Conservation (phyloP, 768 basidiomycete genomes). For the Leccinum boreale region DNA sequence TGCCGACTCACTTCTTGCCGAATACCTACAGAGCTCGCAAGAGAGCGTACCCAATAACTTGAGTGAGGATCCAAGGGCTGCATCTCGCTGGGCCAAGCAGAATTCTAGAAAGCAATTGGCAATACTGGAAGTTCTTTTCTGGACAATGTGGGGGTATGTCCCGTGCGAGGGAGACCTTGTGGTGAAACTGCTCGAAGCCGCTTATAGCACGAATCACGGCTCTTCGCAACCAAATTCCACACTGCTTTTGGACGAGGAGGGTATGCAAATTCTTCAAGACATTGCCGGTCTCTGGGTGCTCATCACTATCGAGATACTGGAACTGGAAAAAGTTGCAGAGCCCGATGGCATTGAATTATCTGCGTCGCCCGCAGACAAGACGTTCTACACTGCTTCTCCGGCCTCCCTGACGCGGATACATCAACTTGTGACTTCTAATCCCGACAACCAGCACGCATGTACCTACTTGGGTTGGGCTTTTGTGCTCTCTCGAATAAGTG, state of each 20-base stretch:
- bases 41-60: slow-evolving; percentile 45
- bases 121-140: slow-evolving; percentile 83
- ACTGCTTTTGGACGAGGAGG: slow-evolving; percentile 73
- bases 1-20: slow-evolving; percentile 53
- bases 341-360: slow-evolving; percentile 49
- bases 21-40: slow-evolving; percentile 54
- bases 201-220: slow-evolving; percentile 64
- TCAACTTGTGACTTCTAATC: slow-evolving; percentile 56
- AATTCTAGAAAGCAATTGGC: slow-evolving; percentile 75
- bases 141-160: slow-evolving; percentile 78
- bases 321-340: slow-evolving; percentile 69
- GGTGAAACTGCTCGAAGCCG: slow-evolving; percentile 58
- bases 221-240: slow-evolving; percentile 58
- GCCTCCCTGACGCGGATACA: slow-evolving; percentile 65
- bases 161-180: slow-evolving; percentile 64
- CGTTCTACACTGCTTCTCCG: slow-evolving; percentile 60
- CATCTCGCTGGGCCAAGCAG: slow-evolving; percentile 71
- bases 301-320: slow-evolving; percentile 73
- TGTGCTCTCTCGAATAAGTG: slow-evolving; percentile 63
- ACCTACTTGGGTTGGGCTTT: slow-evolving; percentile 84
- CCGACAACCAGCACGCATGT: slow-evolving; percentile 62
- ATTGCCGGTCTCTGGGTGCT: slow-evolving; percentile 75
- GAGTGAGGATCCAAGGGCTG: slow-evolving; percentile 51
- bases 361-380: slow-evolving; percentile 43
- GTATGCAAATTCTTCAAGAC: slow-evolving; percentile 61